Conservation (phyloP, 495 filamentous ascomycete genomes). For the Barbatosphaeria neglecta region DNA sequence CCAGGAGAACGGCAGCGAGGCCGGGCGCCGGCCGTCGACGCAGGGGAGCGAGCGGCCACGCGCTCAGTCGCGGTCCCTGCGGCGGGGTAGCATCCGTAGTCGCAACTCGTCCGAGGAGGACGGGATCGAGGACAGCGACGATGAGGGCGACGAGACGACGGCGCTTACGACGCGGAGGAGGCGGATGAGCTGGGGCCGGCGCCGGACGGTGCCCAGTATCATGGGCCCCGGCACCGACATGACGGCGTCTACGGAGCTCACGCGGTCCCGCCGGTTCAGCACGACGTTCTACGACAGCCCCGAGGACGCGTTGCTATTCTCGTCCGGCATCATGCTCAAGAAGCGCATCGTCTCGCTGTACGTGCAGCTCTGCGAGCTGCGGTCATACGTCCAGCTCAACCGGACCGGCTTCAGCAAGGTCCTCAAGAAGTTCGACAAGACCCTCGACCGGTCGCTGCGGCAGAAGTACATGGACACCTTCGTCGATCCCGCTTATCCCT, state of each 20-base stretch:
- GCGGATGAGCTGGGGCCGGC: conserved; percentile 19
- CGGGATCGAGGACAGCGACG: conserved; percentile 42
- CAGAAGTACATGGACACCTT: conserved; percentile 58
- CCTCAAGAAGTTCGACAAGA: conserved; percentile 98
- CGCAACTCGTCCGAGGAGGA: conserved; percentile 36
- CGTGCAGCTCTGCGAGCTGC: conserved; percentile 88
- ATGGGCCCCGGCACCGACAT: conserved; percentile 40
- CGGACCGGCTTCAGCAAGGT: conserved; percentile 92
- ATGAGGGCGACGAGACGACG: conserved; percentile 56
- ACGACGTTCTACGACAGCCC: conserved; percentile 58
- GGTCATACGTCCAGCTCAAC: conserved; percentile 93
- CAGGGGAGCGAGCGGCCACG: conserved; percentile 6
- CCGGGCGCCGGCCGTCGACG: conserved; percentile 20
- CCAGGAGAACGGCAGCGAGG: conserved; percentile 36
- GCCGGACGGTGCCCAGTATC: conserved; percentile 19
- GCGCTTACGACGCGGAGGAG: conserved; percentile 33
- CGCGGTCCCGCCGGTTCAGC: conserved; percentile 43
- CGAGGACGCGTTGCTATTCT: conserved; percentile 65
- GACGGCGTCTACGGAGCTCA: conserved; percentile 41
- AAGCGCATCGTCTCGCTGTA: conserved; percentile 79
- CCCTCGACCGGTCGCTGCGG: conserved; percentile 66
- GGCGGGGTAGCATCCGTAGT: conserved; percentile 25
- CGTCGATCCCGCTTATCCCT: conserved; percentile 66
- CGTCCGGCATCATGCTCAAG: conserved; percentile 76
- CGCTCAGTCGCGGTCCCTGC: conserved; percentile 6